These are phyloP conservation scores for Yarrowia sp. DNA, from an alignment of 805 yeast species.

Conservation along the genomic window DNA sequence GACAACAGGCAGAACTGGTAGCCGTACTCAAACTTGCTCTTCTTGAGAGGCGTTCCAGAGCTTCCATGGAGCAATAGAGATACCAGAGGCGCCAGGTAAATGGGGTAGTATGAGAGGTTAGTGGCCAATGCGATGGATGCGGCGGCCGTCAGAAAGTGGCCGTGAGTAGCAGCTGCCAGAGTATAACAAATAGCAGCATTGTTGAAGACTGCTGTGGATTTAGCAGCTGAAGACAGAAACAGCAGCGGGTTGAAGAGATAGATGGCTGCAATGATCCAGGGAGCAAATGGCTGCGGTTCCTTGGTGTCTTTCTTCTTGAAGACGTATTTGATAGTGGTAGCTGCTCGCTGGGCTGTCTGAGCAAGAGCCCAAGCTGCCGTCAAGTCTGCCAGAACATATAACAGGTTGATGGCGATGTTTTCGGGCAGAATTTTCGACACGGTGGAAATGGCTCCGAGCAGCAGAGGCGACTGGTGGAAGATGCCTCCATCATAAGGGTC, in stretches of 20 bases:
- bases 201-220: conserved; percentile 62
- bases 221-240: conserved; percentile 64
- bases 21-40: background rate
- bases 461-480: conserved; percentile 78
- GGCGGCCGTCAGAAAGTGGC: conserved; percentile 47
- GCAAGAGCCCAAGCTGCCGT: conserved; percentile 56
- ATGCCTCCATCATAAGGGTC: conserved; percentile 82
- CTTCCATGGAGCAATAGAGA: conserved; percentile 35
- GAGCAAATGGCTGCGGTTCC: conserved; percentile 34
- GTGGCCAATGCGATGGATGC: conserved; percentile 59
- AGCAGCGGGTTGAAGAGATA: conserved; percentile 80
- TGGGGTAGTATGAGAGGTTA: conserved; percentile 62
- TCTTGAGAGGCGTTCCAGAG: conserved; percentile 2
- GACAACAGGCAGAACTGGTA: conserved; percentile 29
- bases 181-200: conserved; percentile 55
- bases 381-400: conserved; percentile 62
- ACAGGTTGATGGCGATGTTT: conserved; percentile 36
- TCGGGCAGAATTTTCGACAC: conserved; percentile 35
- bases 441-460: conserved; percentile 52
- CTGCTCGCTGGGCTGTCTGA: conserved; percentile 42
- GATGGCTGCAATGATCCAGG: conserved; percentile 55
- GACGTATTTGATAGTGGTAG: conserved; percentile 26
- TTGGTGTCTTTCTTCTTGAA: conserved; percentile 33
- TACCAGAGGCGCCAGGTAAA: conserved; percentile 61
- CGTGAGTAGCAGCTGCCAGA: conserved; percentile 46